Evolutionary conservation across 176 grass and related monocot genomes (phyloP).

Genomic region (Metroxylon sagu): DNA sequence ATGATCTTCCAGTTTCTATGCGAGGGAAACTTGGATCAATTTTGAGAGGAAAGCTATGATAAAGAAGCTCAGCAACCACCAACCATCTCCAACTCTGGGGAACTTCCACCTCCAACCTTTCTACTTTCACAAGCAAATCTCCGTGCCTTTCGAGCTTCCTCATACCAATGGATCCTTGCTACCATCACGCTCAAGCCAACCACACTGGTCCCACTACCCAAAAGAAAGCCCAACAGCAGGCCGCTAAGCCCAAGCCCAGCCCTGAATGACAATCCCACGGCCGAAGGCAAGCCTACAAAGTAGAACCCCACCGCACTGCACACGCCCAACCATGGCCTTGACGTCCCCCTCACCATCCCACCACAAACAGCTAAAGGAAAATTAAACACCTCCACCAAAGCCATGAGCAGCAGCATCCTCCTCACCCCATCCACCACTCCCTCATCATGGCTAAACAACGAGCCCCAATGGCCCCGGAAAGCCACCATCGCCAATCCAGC

Average conservation of each 20-base stretch:
- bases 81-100: no score
- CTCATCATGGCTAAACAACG: background rate
- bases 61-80: no score
- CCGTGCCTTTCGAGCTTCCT: background rate
- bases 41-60: no score
- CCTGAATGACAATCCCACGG: background rate
- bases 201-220: background rate
- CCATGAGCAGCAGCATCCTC: background rate
- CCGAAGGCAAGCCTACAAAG: background rate
- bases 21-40: no score
- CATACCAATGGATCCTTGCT: background rate
- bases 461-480: background rate
- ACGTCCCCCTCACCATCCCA: background rate
- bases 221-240: background rate
- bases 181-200: background rate
- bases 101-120: background rate
- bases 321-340: background rate
- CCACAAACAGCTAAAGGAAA: background rate
- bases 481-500: no score
- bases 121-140: background rate
- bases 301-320: background rate
- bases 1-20: no score
- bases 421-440: background rate
- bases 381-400: constrained; percentile 3
- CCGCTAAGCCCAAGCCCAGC: background rate